Evolutionary conservation across 805 yeast genomes (phyloP).

Genomic region (Metschnikowia santaceciliae): DNA sequence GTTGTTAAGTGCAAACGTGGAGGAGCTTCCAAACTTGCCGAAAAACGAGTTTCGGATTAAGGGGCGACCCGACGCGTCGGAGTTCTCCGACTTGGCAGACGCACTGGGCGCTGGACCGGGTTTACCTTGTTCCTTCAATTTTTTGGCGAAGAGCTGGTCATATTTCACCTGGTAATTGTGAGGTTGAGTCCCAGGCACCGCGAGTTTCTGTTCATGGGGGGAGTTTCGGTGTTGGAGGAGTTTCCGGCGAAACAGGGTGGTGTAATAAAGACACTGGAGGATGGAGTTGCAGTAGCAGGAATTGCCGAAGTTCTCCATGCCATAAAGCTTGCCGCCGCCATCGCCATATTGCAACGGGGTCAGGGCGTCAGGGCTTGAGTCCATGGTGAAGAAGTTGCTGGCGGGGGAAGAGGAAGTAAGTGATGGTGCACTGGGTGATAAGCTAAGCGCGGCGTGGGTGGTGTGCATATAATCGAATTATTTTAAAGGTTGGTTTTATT

Average conservation of each 20-base stretch:
- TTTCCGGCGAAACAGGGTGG: conserved; percentile 61
- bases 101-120: background rate
- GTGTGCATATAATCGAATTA: background rate
- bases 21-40: conserved; percentile 34
- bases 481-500: background rate
- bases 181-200: conserved; percentile 28
- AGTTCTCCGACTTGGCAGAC: conserved; percentile 2
- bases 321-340: conserved; percentile 67
- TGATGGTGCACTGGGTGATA: background rate
- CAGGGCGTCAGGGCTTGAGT: background rate
- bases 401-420: background rate
- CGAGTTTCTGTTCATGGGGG: conserved; percentile 30
- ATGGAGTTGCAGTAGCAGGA: conserved; percentile 95
- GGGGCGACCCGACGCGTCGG: conserved; percentile 17
- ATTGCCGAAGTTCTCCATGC: conserved; percentile 83
- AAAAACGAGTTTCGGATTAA: conserved; percentile 36
- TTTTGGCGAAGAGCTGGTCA: conserved; percentile 36
- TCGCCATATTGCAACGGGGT: conserved; percentile 41
- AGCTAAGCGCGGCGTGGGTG: conserved; percentile 4
- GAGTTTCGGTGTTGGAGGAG: conserved; percentile 30
- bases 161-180: conserved; percentile 39
- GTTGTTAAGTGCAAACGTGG: conserved; percentile 6
- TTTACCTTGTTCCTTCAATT: conserved; percentile 28
- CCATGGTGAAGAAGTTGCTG: background rate
- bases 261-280: conserved; percentile 79